Evolutionary conservation across 306 rosid genomes (phyloP), one percentile per base, ranked within the genome.

Genomic region (Pachyrhizus erosus): DNA sequence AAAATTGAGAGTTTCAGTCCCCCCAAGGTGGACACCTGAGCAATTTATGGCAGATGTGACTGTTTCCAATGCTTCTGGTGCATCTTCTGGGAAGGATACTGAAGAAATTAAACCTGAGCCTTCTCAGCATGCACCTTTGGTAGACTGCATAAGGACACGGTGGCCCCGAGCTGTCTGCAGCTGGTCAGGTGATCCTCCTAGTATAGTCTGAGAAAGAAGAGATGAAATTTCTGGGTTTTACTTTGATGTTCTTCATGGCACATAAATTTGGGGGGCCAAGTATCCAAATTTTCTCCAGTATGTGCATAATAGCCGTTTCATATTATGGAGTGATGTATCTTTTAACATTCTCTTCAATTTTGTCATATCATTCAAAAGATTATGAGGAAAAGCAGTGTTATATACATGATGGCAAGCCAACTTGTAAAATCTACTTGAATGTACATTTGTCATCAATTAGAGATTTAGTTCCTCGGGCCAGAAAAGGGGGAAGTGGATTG

Each of bases 11-110:
- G 94, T 94, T 85, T 92, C 95, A 0, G 98, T 94, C 66, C 98
- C 98, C 1, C 94, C 98, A 21, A 88, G 94, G 80, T 94, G 98
- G 98, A 90, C 94, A 2, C 94, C 93, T 2, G 98, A 94, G 89
- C 97, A 94, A 75, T 94, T 88, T 84, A 91, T 91, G 98, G 86
- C 92, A 20, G 97, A 91, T 84, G 92, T 88, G 68, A 58, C 88
- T 29, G 85, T 84, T 74, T 81, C 98, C 75, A 87, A 92, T 43
- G 81, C 86, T 10, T 82, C 45, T 52, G 90, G 70, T 31, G 98
- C 88, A 75, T 83, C 92, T 9, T 40, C 73, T 17, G 87, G 80
- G 21, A 83, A 87, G 73, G 92, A 90, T 62, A 37, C 68, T 23
- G 98, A 91, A 85, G 88, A 83, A 14, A 45, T 85, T 17, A 90